Evolutionary conservation across 495 filamentous ascomycete genomes (phyloP), one percentile per base, ranked within the genome.

Genomic region (Cercophora scortea): DNA sequence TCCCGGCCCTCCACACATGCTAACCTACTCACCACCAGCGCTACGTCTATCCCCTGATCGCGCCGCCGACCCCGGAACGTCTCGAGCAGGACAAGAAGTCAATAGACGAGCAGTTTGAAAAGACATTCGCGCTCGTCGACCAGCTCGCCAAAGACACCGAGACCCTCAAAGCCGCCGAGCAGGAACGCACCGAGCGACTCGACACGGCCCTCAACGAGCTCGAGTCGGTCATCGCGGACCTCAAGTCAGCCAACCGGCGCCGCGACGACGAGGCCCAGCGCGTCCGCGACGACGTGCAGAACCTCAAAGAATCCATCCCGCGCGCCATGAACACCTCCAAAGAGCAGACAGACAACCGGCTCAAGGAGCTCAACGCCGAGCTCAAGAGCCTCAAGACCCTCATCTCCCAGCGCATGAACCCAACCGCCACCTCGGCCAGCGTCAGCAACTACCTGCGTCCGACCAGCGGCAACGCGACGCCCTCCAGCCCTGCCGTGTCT

Each of bases 351-450:
- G 92, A 97, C 65, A 79, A 72, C 51, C 76, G 88, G 35, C 69
- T 99, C 45, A 87, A 81, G 65, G 94, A 96, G 49, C 79, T 99
- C 47, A 86, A 89, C 51, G 79, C 77, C 9, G 93, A 99, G 68
- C 75, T 99, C 54, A 90, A 87, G 80, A 95, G 90, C 66, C 71
- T 99, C 52, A 96, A 96, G 73, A 84, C 84, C 16, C 72, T 99
- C 50, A 75, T 96, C 64, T 81, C 80, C 42, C 93, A 94, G 67
- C 77, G 89, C 57, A 80, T 95, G 71, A 83, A 83, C 57, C 67
- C 71, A 42, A 65, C 66, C 32, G 65, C 71, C 52, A 70, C 66
- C 32, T 59, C 59, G 33, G 69, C 61, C 6, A 65, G 55, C 47
- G 52, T 60, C 33, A 63, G 62, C 58, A 63, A 62, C 56, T 62